Evolutionary conservation across 2,329 filamentous ascomycete genomes (phyloP).

Genomic region (Calonectria fujianensis): DNA sequence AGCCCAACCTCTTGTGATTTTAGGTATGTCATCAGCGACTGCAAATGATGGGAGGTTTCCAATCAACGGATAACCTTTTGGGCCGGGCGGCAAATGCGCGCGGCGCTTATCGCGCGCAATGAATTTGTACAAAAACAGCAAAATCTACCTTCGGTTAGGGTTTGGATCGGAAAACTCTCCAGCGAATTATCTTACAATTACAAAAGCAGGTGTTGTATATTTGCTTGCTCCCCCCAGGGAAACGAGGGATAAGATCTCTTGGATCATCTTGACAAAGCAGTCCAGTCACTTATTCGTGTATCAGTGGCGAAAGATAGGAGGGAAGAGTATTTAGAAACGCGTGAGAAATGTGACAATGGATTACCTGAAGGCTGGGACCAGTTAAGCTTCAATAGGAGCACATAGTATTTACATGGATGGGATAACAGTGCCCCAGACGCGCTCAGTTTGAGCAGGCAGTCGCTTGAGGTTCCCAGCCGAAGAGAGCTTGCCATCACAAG

Average conservation of each 20-base stretch:
- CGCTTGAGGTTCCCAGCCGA: background rate
- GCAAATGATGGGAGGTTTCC: slow-evolving; percentile 21
- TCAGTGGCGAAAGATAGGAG: background rate
- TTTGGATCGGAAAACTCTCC: background rate
- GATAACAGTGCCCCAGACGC: background rate
- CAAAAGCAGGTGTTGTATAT: background rate
- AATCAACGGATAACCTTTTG: slow-evolving; percentile 18
- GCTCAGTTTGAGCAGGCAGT: background rate
- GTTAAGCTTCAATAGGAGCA: background rate
- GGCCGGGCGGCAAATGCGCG: slow-evolving; percentile 14
- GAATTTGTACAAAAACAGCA: slow-evolving; percentile 2
- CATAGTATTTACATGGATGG: background rate
- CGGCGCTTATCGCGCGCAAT: slow-evolving; percentile 27
- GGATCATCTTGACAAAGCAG: background rate
- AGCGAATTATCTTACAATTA: background rate
- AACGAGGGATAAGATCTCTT: background rate
- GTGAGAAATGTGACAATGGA: background rate
- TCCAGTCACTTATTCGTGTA: background rate
- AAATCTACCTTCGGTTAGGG: background rate
- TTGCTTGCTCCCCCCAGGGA: background rate
- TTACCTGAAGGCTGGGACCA: background rate
- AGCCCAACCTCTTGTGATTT: slow-evolving; percentile 18
- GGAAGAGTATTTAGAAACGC: background rate
- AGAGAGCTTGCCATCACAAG: background rate
- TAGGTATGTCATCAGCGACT: background rate